Conservation (phyloP, 2,329 filamentous ascomycete species). For the Ophiostoma novo-ulmi region DNA sequence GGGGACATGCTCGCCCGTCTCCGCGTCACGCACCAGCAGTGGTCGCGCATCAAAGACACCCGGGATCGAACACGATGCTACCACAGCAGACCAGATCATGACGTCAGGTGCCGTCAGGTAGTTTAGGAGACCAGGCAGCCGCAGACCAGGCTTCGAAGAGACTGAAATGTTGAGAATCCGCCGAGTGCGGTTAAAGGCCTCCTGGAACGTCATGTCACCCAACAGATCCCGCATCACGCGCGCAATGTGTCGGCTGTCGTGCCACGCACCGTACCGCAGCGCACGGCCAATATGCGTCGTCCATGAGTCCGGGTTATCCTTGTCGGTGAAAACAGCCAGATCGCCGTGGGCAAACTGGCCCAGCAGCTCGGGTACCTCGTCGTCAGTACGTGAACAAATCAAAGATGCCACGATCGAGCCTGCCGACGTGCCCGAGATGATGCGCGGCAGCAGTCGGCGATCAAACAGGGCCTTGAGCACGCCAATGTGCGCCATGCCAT, state of each 20-base stretch:
- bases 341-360: slow-evolving; percentile 72
- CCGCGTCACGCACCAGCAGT: slow-evolving; percentile 77
- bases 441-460: slow-evolving; percentile 68
- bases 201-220: slow-evolving; percentile 89
- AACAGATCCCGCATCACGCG: slow-evolving; percentile 75
- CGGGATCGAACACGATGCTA: slow-evolving; percentile 91
- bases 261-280: slow-evolving; percentile 75
- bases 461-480: slow-evolving; percentile 79
- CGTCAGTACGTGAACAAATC: slow-evolving; percentile 70
- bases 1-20: slow-evolving; percentile 68
- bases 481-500: slow-evolving; percentile 88
- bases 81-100: slow-evolving; percentile 92
- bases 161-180: slow-evolving; percentile 92
- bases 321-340: slow-evolving; percentile 70
- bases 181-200: slow-evolving; percentile 90
- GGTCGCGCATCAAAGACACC: slow-evolving; percentile 75
- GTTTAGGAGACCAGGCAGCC: slow-evolving; percentile 80
- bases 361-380: slow-evolving; percentile 67
- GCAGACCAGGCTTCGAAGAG: slow-evolving; percentile 79
- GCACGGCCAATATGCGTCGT: slow-evolving; percentile 66
- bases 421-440: slow-evolving; percentile 82
- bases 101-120: slow-evolving; percentile 93
- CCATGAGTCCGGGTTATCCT: slow-evolving; percentile 54
- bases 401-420: slow-evolving; percentile 82
- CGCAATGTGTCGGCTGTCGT: slow-evolving; percentile 76